Percentiles rank a stretch among this genome's conserved stretches.
These are phyloP conservation scores for Liquidambar formosana DNA, from an alignment of 164 flowering plant genomes.

Conservation along the genomic window DNA sequence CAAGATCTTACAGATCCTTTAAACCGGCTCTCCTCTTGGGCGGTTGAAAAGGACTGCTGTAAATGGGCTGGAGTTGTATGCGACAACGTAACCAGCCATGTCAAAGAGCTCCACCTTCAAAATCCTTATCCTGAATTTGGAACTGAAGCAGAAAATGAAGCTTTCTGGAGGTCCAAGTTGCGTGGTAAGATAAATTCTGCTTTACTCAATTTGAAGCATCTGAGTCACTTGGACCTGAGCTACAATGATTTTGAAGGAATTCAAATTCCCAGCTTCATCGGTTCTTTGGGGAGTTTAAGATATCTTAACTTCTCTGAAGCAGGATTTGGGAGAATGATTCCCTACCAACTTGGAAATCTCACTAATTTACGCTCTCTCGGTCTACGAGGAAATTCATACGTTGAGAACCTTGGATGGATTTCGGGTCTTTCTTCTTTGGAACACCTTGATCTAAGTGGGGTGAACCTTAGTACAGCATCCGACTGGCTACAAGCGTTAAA, in stretches of 20 bases:
- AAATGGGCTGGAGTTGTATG: slow-evolving; percentile 12
- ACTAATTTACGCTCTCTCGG: slow-evolving; percentile 2
- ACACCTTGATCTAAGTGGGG: slow-evolving; percentile 9
- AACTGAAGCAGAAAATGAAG: too few species aligned
- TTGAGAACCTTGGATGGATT: slow-evolving; percentile 9
- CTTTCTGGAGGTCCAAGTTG: too few species aligned
- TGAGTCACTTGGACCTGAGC: too few species aligned
- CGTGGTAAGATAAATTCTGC: too few species aligned
- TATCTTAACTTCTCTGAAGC: background rate
- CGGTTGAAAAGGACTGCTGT: slow-evolving; percentile 6
- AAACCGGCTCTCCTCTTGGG: slow-evolving; percentile 8
- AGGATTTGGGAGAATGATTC: slow-evolving; percentile 7
- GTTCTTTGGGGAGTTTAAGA: too few species aligned
- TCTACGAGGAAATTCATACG: background rate
- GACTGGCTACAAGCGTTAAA: too few species aligned
- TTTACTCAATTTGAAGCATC: too few species aligned
- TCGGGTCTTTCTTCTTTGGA: slow-evolving; percentile 10
- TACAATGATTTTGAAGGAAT: too few species aligned
- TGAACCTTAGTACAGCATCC: background rate
- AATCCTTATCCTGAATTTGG: background rate
- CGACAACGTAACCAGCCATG: slow-evolving; percentile 14
- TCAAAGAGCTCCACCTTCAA: slow-evolving; percentile 9
- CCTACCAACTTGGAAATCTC: slow-evolving; percentile 16
- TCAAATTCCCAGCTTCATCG: too few species aligned
- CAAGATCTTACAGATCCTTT: too few species aligned